A percentile compares a stretch with the other conserved stretches of the same genome.
Conservation (phyloP, 148 eudicot genomes). For the Rhododendron kiyosumense region DNA sequence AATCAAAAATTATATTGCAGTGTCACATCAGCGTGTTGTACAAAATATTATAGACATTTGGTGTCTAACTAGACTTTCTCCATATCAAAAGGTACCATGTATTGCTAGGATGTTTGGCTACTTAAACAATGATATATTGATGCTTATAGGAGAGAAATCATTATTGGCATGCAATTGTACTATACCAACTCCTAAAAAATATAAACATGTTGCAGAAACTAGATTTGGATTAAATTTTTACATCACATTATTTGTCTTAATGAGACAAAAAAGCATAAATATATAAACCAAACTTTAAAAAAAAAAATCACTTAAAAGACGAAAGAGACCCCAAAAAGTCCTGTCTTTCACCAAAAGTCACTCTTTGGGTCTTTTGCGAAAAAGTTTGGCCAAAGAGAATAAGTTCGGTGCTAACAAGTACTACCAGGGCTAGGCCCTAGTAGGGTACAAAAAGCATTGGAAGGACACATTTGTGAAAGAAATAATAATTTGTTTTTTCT, state of each 20-base stretch:
- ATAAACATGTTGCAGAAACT: not conserved
- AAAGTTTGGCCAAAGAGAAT: not conserved
- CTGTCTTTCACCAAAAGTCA: not conserved
- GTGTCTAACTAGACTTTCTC: not conserved
- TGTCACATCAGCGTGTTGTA: not conserved
- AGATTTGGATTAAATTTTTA: too few relatives aligned
- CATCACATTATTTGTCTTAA: not conserved
- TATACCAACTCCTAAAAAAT: not conserved
- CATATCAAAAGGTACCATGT: not conserved
- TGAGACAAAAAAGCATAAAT: not conserved
- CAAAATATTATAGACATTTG: too few relatives aligned
- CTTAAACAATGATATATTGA: not conserved
- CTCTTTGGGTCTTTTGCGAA: not conserved
- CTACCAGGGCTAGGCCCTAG: not conserved
- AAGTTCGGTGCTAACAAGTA: not conserved
- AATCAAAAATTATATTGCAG: too few relatives aligned
- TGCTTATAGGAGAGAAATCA: not conserved
- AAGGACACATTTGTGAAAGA: not conserved
- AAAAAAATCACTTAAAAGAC: not conserved
- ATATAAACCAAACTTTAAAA: not conserved
- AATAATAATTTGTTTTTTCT: not conserved
- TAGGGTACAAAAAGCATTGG: not conserved
- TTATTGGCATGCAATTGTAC: not conserved
- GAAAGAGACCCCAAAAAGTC: not conserved
- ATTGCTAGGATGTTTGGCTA: not conserved